phyloP scores from a whole-genome alignment of 306 rosid species.

The Quercus mongolica region DNA sequence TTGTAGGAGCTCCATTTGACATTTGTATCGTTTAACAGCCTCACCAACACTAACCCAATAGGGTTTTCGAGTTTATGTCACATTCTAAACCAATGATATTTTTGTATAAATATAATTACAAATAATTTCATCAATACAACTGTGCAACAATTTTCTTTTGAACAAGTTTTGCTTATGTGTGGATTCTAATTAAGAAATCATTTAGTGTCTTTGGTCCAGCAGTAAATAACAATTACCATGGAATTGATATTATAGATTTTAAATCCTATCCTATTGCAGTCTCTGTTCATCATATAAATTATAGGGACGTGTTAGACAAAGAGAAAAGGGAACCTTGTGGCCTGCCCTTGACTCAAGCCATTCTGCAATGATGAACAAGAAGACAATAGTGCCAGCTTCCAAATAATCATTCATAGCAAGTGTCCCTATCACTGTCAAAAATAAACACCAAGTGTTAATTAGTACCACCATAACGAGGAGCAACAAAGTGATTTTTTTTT shows the following conservation, averaged over 20 bases:
- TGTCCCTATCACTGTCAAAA: constrained; percentile 69
- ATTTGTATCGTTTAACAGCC: no score
- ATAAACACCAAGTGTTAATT: background rate
- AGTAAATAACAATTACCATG: background rate
- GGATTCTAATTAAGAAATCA: no score
- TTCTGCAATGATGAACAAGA: constrained; percentile 83
- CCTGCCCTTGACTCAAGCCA: constrained; percentile 91
- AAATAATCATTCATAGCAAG: constrained; percentile 62
- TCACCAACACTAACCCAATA: no score
- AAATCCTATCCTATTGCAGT: background rate
- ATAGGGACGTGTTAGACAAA: background rate
- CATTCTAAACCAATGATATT: no score
- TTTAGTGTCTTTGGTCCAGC: background rate
- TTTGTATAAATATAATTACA: no score
- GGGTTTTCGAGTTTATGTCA: no score
- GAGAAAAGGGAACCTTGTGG: constrained; percentile 55
- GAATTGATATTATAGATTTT: no score
- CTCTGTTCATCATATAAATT: background rate
- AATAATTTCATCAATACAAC: background rate
- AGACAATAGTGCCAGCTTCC: constrained; percentile 93
- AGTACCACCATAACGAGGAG: no score
- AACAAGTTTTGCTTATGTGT: background rate
- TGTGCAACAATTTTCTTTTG: background rate
- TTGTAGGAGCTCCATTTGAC: background rate
- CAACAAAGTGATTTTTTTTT: no score